A percentile compares a stretch with the other conserved stretches of the same genome.
These are phyloP conservation scores for Rhodotorula sp. DNA, from an alignment of 1,284 basidiomycete genomes.

Conservation along the genomic window DNA sequence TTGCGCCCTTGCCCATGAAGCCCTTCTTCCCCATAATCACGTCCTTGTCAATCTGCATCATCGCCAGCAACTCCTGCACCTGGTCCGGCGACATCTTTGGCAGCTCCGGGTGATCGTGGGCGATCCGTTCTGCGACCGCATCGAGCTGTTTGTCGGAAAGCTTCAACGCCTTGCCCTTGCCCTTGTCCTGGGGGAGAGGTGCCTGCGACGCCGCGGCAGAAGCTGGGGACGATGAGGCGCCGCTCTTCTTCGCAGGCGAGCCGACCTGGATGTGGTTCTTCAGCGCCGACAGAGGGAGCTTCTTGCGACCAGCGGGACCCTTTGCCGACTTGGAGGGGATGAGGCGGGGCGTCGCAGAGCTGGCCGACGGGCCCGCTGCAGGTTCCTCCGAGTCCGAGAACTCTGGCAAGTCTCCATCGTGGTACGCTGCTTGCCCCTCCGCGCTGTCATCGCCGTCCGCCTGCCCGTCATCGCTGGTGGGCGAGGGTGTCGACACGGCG, in stretches of 20 bases:
- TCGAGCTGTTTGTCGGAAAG: constrained; percentile 30
- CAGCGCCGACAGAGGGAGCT: constrained; percentile 22
- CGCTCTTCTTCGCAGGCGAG: constrained; percentile 1
- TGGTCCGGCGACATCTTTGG: constrained; percentile 13
- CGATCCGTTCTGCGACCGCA: constrained; percentile 23
- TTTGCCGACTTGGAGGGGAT: constrained; percentile 15
- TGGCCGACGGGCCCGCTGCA: neutral
- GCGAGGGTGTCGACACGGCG: neutral
- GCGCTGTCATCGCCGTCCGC: neutral
- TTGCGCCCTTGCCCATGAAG: constrained; percentile 39
- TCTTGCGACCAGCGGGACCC: constrained; percentile 18
- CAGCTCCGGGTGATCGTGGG: constrained; percentile 22
- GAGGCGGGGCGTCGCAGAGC: neutral
- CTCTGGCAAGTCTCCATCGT: constrained; percentile 34
- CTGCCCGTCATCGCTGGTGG: neutral
- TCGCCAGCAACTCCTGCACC: constrained; percentile 27
- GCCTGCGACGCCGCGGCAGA: neutral
- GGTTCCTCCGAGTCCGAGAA: constrained; percentile 29
- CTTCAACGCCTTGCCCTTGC: constrained; percentile 30
- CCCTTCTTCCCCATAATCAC: constrained; percentile 30
- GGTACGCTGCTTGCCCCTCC: constrained; percentile 1
- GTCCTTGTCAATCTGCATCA: constrained; percentile 32
- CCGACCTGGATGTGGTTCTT: constrained; percentile 21
- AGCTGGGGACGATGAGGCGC: neutral
- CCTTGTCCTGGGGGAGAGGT: constrained; percentile 6